These are phyloP conservation scores for Daldinia sp. DNA, from an alignment of 2,329 filamentous ascomycete genomes.

Conservation along the genomic window DNA sequence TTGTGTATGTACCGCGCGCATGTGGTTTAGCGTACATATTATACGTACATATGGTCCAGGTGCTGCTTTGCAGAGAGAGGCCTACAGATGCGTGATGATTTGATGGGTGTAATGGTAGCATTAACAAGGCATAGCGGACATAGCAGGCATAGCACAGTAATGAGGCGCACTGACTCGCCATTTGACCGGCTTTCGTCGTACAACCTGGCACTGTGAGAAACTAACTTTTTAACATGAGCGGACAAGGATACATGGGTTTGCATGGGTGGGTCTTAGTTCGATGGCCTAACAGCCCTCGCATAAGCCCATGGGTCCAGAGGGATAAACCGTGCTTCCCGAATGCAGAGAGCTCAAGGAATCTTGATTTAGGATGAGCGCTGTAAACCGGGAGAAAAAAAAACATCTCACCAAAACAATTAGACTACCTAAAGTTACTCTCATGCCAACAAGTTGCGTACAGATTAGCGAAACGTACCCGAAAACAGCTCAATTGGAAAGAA, in stretches of 20 bases:
- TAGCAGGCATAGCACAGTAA: conserved; percentile 29
- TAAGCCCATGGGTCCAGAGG: conserved; percentile 31
- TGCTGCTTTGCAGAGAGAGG: conserved; percentile 29
- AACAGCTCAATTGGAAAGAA: conserved; percentile 27
- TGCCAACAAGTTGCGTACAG: conserved; percentile 12
- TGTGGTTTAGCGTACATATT: conserved; percentile 24
- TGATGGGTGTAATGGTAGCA: conserved; percentile 18
- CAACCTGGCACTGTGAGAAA: conserved; percentile 26
- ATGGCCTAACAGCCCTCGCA: conserved; percentile 35
- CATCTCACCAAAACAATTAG: conserved; percentile 28
- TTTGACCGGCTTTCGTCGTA: conserved; percentile 4
- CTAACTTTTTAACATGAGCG: conserved; percentile 20
- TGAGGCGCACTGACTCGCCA: conserved; percentile 30
- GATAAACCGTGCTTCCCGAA: conserved; percentile 35
- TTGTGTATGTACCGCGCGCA: conserved; percentile 34
- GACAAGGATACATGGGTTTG: conserved; percentile 24
- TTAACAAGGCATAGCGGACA: conserved; percentile 2
- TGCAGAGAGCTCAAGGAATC: conserved; percentile 35
- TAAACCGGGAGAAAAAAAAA: conserved; percentile 22
- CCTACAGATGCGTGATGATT: conserved; percentile 9
- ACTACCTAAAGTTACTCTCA: conserved; percentile 17
- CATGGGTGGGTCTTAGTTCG: conserved; percentile 20
- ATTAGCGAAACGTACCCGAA: not conserved
- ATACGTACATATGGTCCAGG: no score
- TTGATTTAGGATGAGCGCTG: conserved; percentile 34